These are phyloP conservation scores for Colletotrichum gloeosporioides DNA, from an alignment of 2,329 filamentous ascomycete genomes.

Conservation along the genomic window DNA sequence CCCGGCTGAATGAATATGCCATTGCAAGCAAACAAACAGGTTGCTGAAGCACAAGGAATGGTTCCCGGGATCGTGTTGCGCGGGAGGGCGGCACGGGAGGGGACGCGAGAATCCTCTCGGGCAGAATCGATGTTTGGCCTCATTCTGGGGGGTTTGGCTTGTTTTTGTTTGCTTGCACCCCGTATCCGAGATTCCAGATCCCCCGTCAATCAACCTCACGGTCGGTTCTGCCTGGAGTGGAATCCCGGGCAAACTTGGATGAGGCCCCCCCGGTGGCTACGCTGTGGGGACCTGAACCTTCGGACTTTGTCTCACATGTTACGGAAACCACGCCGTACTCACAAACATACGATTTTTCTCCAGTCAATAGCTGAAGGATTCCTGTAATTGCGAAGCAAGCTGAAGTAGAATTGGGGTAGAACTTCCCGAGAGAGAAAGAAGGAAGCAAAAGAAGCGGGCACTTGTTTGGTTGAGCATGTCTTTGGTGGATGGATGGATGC, in stretches of 20 bases:
- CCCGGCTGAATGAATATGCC: neutral
- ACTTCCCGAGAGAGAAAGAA: neutral
- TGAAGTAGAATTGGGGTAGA: neutral
- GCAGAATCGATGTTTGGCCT: slow-evolving; percentile 5
- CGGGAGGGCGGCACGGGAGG: neutral
- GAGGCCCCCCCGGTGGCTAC: neutral
- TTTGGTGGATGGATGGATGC: neutral
- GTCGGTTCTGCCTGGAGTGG: neutral
- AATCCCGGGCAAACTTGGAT: neutral
- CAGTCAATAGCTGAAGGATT: neutral
- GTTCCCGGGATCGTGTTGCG: neutral
- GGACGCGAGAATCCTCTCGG: neutral
- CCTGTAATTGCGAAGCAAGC: neutral
- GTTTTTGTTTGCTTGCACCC: neutral
- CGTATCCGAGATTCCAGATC: neutral
- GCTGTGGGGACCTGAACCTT: neutral
- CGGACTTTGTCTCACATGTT: neutral
- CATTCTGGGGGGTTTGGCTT: neutral
- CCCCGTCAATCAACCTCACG: neutral
- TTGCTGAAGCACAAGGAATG: neutral
- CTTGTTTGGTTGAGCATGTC: neutral
- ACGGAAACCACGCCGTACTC: neutral
- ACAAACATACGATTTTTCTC: neutral
- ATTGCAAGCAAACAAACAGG: neutral
- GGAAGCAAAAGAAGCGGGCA: neutral